phyloP scores from a whole-genome alignment of 2,329 filamentous ascomycete species.

The Aspergillus ochraceus region DNA sequence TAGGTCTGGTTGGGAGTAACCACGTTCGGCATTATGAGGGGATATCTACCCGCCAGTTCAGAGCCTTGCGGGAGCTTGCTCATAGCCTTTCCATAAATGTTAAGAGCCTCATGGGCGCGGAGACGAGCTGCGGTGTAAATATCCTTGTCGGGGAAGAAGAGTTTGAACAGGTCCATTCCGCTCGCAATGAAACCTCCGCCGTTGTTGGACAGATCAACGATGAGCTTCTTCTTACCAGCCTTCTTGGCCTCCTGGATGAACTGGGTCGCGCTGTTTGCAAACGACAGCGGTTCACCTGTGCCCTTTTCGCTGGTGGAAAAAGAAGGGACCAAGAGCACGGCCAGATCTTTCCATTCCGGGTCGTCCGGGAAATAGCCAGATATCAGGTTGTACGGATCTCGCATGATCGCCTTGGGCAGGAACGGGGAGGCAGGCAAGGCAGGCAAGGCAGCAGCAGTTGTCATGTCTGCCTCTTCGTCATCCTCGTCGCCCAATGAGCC shows the following conservation, averaged over 20 bases:
- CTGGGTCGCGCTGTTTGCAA: conserved; percentile 20
- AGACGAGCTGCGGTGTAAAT: conserved; percentile 50
- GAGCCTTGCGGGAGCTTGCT: not conserved
- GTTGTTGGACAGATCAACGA: conserved; percentile 65
- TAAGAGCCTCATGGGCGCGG: conserved; percentile 44
- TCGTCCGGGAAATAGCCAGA: conserved; percentile 49
- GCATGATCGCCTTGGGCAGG: conserved; percentile 15
- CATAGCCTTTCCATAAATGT: conserved; percentile 36
- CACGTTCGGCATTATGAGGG: not conserved
- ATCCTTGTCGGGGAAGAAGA: conserved; percentile 52
- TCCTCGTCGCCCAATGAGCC: not conserved
- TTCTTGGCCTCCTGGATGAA: conserved; percentile 28
- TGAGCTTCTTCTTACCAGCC: conserved; percentile 58
- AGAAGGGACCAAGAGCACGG: conserved; percentile 42
- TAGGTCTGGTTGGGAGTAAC: conserved; percentile 28
- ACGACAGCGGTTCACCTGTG: conserved; percentile 8
- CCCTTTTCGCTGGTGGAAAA: conserved; percentile 18
- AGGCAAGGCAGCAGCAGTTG: not conserved
- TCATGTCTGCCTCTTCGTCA: not conserved
- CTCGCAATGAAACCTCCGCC: conserved; percentile 55
- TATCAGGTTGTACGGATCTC: conserved; percentile 28
- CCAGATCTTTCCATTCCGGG: conserved; percentile 44
- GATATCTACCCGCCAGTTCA: not conserved
- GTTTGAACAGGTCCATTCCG: conserved; percentile 53
- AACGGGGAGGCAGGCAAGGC: not conserved